Percentiles rank a stretch among this genome's conserved stretches.
phyloP scores from a whole-genome alignment of 139 green algal species.

The Asterochloris erici region DNA sequence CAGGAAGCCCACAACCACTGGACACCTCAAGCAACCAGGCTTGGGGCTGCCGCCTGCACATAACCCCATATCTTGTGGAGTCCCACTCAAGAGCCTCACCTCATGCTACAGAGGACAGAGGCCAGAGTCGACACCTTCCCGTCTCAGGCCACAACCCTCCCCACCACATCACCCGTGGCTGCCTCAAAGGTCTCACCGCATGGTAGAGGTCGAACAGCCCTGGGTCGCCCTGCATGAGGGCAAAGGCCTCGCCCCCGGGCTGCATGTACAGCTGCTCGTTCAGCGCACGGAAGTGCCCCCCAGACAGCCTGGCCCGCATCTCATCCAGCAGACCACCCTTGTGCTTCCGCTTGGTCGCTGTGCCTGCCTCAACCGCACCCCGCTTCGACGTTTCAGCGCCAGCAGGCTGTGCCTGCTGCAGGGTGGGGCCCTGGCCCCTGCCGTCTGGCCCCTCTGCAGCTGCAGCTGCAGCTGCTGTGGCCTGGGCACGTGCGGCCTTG shows the following conservation, averaged over 20 bases:
- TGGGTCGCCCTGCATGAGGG: constrained; percentile 61
- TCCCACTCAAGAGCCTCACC: too few relatives aligned
- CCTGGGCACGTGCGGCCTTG: too few relatives aligned
- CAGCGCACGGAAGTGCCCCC: constrained; percentile 87
- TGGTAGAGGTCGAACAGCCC: constrained; percentile 88
- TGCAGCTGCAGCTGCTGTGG: too few relatives aligned
- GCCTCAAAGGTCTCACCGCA: constrained; percentile 21
- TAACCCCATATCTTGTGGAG: too few relatives aligned
- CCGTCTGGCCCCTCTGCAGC: too few relatives aligned
- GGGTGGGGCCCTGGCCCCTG: too few relatives aligned
- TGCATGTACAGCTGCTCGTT: constrained; percentile 96
- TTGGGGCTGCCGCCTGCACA: neutral
- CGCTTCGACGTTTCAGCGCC: too few relatives aligned
- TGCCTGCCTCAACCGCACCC: neutral
- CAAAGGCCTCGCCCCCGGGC: constrained; percentile 51
- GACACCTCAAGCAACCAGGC: neutral
- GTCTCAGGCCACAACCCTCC: too few relatives aligned
- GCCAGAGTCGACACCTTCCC: too few relatives aligned
- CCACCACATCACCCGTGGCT: too few relatives aligned
- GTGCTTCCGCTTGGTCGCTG: neutral
- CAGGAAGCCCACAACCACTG: neutral
- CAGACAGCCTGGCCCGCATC: constrained; percentile 66
- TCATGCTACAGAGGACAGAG: too few relatives aligned
- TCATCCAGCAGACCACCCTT: constrained; percentile 53
- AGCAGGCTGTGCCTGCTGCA: too few relatives aligned